A percentile compares a stretch with the other conserved stretches of the same genome.
phyloP scores from a whole-genome alignment of 441 rosid genomes.

The Hura crepitans region DNA sequence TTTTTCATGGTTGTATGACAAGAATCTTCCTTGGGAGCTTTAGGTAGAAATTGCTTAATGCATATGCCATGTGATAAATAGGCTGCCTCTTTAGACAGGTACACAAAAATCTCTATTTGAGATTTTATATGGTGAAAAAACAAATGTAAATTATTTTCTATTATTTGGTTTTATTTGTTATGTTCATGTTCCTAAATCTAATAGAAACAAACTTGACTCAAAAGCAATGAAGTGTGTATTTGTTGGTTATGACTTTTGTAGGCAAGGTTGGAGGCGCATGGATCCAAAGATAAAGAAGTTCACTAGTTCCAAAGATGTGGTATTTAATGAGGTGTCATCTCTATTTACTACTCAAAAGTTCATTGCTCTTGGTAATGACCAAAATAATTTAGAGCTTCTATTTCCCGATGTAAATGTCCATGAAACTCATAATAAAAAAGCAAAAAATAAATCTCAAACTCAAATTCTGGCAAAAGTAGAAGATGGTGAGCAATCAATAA shows the following conservation, averaged over 20 bases:
- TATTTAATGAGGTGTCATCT: constrained; percentile 13
- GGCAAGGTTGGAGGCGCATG: constrained; percentile 1
- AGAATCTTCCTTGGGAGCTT: background rate
- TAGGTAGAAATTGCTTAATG: background rate
- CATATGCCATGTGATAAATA: background rate
- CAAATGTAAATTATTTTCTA: background rate
- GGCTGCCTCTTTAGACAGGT: background rate
- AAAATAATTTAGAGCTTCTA: background rate
- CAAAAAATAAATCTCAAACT: background rate
- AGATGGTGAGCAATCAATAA: background rate
- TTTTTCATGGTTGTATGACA: background rate
- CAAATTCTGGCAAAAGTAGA: background rate
- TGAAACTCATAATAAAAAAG: too few species aligned
- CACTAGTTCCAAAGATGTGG: constrained; percentile 8
- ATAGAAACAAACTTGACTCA: background rate
- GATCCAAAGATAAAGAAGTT: constrained; percentile 16
- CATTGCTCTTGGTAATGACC: background rate
- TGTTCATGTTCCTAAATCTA: too few species aligned
- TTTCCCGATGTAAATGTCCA: background rate
- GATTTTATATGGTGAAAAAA: background rate
- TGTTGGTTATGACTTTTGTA: background rate
- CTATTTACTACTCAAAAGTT: background rate
- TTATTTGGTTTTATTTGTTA: too few species aligned
- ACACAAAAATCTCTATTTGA: background rate
- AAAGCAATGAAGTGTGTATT: background rate